A percentile compares a stretch with the other conserved stretches of the same genome.
phyloP scores from a whole-genome alignment of 177 flowering plant species.

The Telopea speciosissima region DNA sequence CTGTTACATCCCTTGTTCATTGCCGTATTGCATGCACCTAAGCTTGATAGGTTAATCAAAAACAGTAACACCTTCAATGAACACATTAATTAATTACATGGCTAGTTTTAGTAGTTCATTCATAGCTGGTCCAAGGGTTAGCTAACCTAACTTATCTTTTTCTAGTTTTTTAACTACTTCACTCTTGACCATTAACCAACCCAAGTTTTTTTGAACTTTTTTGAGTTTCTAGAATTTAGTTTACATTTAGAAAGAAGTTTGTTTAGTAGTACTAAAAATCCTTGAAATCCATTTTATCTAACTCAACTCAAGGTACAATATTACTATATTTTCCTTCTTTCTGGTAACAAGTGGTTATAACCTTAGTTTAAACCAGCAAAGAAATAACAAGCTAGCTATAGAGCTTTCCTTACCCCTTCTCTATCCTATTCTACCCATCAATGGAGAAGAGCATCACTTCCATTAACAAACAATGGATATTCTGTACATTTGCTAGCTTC shows the following conservation, averaged over 20 bases:
- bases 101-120: not conserved
- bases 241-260: not conserved
- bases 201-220: no score
- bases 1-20: no score
- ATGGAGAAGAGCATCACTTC: not conserved
- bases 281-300: not conserved
- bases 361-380: not conserved
- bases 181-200: not conserved
- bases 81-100: no score
- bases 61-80: no score
- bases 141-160: not conserved
- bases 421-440: not conserved
- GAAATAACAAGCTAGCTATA: no score
- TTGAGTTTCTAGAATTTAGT: not conserved
- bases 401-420: not conserved
- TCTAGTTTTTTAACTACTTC: not conserved
- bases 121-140: not conserved
- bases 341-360: not conserved
- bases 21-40: no score
- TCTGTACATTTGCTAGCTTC: not conserved
- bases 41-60: no score
- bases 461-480: not conserved
- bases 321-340: not conserved
- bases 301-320: not conserved
- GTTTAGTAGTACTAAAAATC: not conserved